Evolutionary conservation across 2,329 filamentous ascomycete genomes (phyloP), one percentile per base, ranked within the genome.

Genomic region (Phialophora tarda): DNA sequence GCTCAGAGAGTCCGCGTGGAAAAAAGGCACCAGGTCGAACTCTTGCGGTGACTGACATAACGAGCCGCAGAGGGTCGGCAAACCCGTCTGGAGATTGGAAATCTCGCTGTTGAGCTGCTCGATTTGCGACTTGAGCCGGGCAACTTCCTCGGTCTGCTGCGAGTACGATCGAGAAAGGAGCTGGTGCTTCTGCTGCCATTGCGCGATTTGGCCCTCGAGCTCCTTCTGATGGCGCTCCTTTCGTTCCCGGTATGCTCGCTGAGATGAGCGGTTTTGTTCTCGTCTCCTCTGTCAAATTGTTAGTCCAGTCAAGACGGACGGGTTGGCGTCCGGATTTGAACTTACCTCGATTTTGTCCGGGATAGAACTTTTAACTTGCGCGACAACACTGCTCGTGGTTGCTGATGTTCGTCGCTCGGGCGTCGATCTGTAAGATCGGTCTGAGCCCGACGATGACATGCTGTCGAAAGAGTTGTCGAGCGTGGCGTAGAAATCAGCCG

Each of bases 171-270:
- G 65, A 21, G 66, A 62, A 12, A 72, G 58, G 10, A 56, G 51
- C 44, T 71, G 64, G 44, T 72, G 70, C 56, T 71, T 72, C 44
- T 69, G 62, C 58, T 70, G 67, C 70, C 70, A 72, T 44, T 71
- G 59, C 10, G 61, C 44, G 28, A 72, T 71, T 51, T 71, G 66
- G 64, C 88, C 86, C 79, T 98, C 93, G 32, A 98, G 89, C 69
- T 97, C 93, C 77, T 93, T 93, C 69, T 97, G 93, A 75, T 96
- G 93, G 63, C 90, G 90, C 77, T 98, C 94, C 78, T 98, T 98
- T 73, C 94, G 90, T 78, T 98, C 94, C 65, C 94, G 92, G 78
- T 98, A 98, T 44, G 95, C 94, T 74, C 94, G 90, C 84, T 98
- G 94, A 10, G 70, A 72, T n/a, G 69, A 69, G 26, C 69, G 62